Evolutionary conservation across 169 alveolate genomes (phyloP).

Genomic region (Plasmodium cynomolgi): DNA sequence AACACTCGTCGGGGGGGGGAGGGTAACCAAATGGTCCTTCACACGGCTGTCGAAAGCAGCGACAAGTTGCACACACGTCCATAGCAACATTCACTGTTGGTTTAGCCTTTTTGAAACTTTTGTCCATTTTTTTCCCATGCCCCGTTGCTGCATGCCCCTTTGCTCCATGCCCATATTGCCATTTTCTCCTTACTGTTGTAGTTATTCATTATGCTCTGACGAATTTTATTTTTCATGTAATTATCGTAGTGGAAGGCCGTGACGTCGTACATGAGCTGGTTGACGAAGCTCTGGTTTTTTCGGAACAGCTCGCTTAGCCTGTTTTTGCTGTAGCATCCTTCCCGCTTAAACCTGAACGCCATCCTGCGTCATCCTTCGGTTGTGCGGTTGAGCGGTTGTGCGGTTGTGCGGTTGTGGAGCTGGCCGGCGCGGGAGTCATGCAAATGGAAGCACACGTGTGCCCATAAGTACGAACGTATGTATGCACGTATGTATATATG

Average conservation of each 20-base stretch:
- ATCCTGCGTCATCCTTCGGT: conserved; percentile 17
- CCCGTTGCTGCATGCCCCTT: background rate
- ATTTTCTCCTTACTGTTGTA: conserved; percentile 45
- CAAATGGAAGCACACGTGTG: background rate
- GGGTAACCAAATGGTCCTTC: background rate
- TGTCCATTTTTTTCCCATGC: background rate
- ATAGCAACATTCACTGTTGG: background rate
- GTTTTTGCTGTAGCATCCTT: conserved; percentile 73
- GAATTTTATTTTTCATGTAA: conserved; percentile 69
- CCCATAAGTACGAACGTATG: background rate
- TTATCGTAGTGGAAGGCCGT: conserved; percentile 73
- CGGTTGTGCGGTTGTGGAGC: background rate
- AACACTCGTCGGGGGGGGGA: background rate
- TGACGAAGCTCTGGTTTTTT: conserved; percentile 53
- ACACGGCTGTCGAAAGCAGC: background rate
- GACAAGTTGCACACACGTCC: background rate
- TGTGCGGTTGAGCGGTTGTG: background rate
- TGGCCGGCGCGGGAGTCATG: background rate
- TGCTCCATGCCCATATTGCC: background rate
- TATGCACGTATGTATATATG: background rate
- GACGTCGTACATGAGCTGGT: conserved; percentile 70
- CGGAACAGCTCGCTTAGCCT: conserved; percentile 55
- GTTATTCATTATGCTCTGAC: conserved; percentile 60
- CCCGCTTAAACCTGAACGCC: conserved; percentile 74
- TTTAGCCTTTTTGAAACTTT: background rate